Evolutionary conservation across 176 grass and related monocot species (phyloP).

Genomic region (Guadua angustifolia): DNA sequence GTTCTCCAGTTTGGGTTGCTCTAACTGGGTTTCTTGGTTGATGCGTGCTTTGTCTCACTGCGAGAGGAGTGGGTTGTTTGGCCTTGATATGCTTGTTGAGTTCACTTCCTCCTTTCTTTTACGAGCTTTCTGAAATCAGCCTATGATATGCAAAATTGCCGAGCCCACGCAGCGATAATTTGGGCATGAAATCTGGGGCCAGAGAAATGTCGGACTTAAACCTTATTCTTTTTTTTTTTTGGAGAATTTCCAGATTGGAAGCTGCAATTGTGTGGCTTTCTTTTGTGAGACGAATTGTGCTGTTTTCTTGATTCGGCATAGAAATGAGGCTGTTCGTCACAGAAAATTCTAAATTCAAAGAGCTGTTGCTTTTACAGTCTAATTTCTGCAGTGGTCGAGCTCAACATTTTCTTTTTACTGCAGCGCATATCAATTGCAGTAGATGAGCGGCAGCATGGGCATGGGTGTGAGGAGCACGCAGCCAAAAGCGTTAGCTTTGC

Average conservation of each 20-base stretch:
- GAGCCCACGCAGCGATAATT: neutral
- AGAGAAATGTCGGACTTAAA: neutral
- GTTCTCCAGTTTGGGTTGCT: slow-evolving; percentile 13
- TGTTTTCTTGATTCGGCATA: slow-evolving; percentile 18
- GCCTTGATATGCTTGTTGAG: slow-evolving; percentile 16
- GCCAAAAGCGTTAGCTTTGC: slow-evolving; percentile 58
- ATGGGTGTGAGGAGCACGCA: slow-evolving; percentile 74
- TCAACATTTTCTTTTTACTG: slow-evolving; percentile 24
- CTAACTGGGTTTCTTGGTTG: slow-evolving; percentile 14
- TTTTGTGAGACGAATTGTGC: neutral
- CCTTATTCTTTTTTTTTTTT: neutral
- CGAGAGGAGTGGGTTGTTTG: neutral
- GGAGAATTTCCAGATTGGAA: slow-evolving; percentile 1
- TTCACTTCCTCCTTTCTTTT: slow-evolving; percentile 12
- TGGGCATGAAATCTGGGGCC: slow-evolving; percentile 34
- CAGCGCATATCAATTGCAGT: slow-evolving; percentile 54
- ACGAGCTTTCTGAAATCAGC: neutral
- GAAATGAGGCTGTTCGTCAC: neutral
- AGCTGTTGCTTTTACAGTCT: neutral
- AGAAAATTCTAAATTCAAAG: slow-evolving; percentile 18
- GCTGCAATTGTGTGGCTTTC: neutral
- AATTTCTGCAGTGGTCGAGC: neutral
- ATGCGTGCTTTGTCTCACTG: neutral
- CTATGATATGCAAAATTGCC: neutral
- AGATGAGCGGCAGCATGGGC: slow-evolving; percentile 56